These are phyloP conservation scores for Venturia nashicola DNA, from an alignment of 2,329 filamentous ascomycete genomes.

Conservation along the genomic window DNA sequence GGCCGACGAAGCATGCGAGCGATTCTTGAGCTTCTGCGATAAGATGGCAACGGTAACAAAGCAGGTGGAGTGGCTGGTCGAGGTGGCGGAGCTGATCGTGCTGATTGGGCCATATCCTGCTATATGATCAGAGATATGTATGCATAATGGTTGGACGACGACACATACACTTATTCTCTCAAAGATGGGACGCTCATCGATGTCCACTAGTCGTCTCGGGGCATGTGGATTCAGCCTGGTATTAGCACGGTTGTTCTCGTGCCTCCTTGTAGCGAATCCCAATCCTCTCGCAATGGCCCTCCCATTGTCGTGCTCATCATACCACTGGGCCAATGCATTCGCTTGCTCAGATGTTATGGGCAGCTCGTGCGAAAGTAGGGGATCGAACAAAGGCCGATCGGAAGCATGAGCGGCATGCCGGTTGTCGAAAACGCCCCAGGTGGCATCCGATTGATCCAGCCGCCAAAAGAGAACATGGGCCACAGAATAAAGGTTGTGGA, in stretches of 20 bases:
- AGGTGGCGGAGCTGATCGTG: not conserved
- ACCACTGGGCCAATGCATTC: not conserved
- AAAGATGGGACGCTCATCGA: not conserved
- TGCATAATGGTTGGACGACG: not conserved
- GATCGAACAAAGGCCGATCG: not conserved
- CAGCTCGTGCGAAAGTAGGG: not conserved
- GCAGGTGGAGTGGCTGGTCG: not conserved
- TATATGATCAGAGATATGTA: not conserved
- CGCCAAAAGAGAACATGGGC: not conserved
- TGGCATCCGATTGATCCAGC: not conserved
- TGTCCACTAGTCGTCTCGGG: not conserved
- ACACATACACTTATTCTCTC: not conserved
- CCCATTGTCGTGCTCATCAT: not conserved
- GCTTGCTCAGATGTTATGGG: not conserved
- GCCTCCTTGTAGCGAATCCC: not conserved
- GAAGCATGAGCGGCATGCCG: not conserved
- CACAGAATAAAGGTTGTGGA: not conserved
- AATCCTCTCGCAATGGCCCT: not conserved
- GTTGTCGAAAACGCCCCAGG: not conserved
- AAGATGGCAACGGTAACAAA: too few species aligned
- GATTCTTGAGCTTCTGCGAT: too few species aligned
- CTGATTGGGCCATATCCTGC: not conserved
- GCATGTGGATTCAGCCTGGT: not conserved
- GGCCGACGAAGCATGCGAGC: too few species aligned
- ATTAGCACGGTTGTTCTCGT: not conserved